Evolutionary conservation across 1,284 basidiomycete species (phyloP).

Genomic region (Amylostereum areolatum): DNA sequence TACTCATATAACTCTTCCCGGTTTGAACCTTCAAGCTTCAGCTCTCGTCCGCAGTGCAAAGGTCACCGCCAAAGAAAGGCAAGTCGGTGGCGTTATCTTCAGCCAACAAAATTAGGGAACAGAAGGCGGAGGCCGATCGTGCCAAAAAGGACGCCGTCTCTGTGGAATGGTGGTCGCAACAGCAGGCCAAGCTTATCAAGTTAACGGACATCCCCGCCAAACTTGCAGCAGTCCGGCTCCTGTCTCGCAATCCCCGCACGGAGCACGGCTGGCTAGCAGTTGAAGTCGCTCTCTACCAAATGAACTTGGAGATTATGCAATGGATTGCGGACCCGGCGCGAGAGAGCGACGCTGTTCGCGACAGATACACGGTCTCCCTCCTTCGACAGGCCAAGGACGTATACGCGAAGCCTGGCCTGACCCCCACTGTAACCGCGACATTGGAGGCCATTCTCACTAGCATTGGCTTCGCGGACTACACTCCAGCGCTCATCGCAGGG

Average conservation of each 20-base stretch:
- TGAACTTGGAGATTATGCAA: slow-evolving; percentile 43
- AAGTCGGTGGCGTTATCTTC: slow-evolving; percentile 26
- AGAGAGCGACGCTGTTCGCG: slow-evolving; percentile 30
- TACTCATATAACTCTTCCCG: no score
- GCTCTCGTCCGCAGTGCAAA: neutral
- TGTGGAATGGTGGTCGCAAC: slow-evolving; percentile 43
- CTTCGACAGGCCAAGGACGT: slow-evolving; percentile 43
- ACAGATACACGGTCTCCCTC: slow-evolving; percentile 37
- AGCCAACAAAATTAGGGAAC: slow-evolving; percentile 36
- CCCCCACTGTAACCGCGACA: slow-evolving; percentile 28
- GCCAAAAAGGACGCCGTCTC: slow-evolving; percentile 31
- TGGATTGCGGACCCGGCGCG: slow-evolving; percentile 45
- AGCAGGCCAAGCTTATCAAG: slow-evolving; percentile 30
- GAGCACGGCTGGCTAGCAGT: slow-evolving; percentile 36
- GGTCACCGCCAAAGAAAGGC: slow-evolving; percentile 16
- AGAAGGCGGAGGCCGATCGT: slow-evolving; percentile 40
- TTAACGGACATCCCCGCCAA: slow-evolving; percentile 11
- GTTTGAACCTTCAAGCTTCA: no score
- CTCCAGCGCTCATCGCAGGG: slow-evolving; percentile 18
- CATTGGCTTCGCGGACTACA: slow-evolving; percentile 41
- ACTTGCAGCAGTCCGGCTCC: neutral
- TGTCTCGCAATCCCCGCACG: slow-evolving; percentile 38
- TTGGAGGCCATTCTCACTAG: slow-evolving; percentile 33
- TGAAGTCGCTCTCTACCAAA: slow-evolving; percentile 45
- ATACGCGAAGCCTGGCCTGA: slow-evolving; percentile 29